Conservation (phyloP, 176 grass and related monocot species). For the Raddia guianensis region DNA sequence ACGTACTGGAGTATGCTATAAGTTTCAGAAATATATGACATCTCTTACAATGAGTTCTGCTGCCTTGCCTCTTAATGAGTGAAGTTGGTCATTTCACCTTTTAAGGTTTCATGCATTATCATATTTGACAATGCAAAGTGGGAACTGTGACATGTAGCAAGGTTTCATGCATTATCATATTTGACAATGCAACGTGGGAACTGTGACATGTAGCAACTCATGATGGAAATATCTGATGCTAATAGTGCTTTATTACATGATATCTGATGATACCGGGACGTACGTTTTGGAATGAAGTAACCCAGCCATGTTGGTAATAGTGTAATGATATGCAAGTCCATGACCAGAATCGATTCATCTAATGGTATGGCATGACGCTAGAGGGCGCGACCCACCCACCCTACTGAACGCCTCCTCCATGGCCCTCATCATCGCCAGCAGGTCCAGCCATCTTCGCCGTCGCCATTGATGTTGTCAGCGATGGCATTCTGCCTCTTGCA, state of each 20-base stretch:
- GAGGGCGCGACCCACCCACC: constrained; percentile 33
- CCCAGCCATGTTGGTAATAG: neutral
- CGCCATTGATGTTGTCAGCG: neutral
- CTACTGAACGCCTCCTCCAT: constrained; percentile 69
- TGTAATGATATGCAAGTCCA: neutral
- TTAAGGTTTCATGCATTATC: neutral
- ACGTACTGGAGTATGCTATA: constrained; percentile 8
- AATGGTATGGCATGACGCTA: constrained; percentile 42
- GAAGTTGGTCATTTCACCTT: neutral
- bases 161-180: neutral
- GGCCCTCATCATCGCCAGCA: constrained; percentile 53
- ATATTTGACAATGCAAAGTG: neutral
- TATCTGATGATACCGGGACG: neutral
- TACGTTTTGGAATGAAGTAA: neutral
- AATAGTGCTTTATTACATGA: constrained; percentile 25
- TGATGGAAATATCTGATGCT: neutral
- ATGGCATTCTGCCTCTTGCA: constrained; percentile 32
- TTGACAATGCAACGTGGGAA: neutral
- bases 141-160: neutral
- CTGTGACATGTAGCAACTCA: neutral
- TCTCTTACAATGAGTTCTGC: neutral
- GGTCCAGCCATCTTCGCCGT: constrained; percentile 22
- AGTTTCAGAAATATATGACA: constrained; percentile 4
- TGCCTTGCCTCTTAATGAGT: neutral
- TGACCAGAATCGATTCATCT: constrained; percentile 5